Conservation (phyloP, 2,329 filamentous ascomycete species). For the Amauroascus niger region DNA sequence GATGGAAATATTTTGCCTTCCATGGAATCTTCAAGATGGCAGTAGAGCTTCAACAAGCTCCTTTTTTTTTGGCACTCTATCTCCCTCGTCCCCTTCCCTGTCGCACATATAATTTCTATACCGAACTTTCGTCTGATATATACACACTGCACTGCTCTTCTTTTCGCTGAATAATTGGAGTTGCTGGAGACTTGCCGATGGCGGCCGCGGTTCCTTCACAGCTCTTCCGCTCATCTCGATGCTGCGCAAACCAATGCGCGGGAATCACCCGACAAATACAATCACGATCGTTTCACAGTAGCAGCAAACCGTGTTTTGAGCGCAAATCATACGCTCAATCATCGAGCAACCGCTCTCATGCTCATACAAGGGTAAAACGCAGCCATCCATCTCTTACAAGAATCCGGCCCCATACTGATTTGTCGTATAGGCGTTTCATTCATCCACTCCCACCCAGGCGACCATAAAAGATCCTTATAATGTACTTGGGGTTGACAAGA, state of each 20-base stretch:
- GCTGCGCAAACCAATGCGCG: constrained; percentile 31
- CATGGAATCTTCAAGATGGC: constrained; percentile 18
- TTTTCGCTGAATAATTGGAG: background rate
- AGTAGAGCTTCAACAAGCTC: background rate
- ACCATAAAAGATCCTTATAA: constrained; percentile 83
- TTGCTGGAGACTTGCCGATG: constrained; percentile 32
- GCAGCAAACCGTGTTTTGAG: constrained; percentile 20
- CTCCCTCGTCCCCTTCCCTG: constrained; percentile 28
- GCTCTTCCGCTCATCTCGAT: constrained; percentile 34
- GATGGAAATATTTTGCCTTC: constrained; percentile 28
- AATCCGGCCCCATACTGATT: background rate
- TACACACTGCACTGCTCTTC: background rate
- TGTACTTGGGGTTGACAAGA: constrained; percentile 72
- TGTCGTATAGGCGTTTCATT: constrained; percentile 34
- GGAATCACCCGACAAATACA: constrained; percentile 27
- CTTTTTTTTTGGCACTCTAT: background rate
- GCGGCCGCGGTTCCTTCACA: constrained; percentile 36
- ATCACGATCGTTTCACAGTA: constrained; percentile 30
- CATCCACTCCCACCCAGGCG: constrained; percentile 50
- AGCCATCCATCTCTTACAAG: no score
- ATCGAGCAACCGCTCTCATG: constrained; percentile 20
- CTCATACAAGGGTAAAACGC: constrained; percentile 27
- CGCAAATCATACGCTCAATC: constrained; percentile 24
- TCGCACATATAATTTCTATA: constrained; percentile 18
- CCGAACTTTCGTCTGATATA: background rate